These are phyloP conservation scores for Gossypium herbaceum DNA, from an alignment of 345 rosid species.

Conservation along the genomic window DNA sequence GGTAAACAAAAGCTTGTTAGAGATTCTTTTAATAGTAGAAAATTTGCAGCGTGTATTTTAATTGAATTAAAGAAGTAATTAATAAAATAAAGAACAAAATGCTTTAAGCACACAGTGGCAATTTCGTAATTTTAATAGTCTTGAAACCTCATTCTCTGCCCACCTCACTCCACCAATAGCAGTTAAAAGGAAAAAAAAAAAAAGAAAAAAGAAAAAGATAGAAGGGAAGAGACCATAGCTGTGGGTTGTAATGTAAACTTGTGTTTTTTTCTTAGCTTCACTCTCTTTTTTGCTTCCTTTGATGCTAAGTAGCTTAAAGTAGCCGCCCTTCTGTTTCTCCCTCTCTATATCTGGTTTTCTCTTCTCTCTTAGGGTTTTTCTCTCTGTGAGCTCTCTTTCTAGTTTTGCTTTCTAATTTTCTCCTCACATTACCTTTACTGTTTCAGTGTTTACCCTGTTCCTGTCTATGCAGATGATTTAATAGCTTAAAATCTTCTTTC, in stretches of 20 bases:
- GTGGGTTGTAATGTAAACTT: background rate
- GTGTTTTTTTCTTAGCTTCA: background rate
- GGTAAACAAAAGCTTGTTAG: too few species aligned
- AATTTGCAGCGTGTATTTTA: background rate
- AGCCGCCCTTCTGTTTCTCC: conserved; percentile 13
- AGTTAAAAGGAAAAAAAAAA: background rate
- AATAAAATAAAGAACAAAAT: background rate
- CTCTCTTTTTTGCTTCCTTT: conserved; percentile 28
- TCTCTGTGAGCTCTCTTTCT: background rate
- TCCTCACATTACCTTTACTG: background rate
- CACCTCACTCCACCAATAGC: background rate
- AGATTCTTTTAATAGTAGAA: background rate
- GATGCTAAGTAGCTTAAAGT: conserved; percentile 43
- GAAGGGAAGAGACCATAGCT: background rate
- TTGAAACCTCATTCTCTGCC: background rate
- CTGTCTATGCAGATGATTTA: background rate
- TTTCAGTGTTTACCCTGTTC: background rate
- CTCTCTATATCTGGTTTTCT: background rate
- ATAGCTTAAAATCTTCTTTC: background rate
- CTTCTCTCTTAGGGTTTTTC: conserved; percentile 18
- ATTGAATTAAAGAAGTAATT: too few species aligned
- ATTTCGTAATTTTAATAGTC: background rate
- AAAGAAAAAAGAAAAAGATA: background rate
- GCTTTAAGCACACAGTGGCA: background rate
- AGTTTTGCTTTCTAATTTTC: background rate